Evolutionary conservation across 2,329 filamentous ascomycete species (phyloP).

Genomic region (Venturia aucupariae): DNA sequence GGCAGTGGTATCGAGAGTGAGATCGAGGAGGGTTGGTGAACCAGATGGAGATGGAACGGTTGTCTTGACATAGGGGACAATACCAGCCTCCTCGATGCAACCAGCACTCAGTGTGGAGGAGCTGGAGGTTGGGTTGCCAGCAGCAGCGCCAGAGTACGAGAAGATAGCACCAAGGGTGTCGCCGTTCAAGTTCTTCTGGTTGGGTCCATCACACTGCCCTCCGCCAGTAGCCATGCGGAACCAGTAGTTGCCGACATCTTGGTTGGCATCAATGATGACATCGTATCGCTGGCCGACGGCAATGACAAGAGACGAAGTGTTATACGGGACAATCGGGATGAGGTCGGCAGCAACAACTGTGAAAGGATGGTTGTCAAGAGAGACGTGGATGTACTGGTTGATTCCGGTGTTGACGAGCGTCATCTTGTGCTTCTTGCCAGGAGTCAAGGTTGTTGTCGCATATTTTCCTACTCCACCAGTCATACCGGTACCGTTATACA

Average conservation of each 20-base stretch:
- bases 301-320: constrained; percentile 18
- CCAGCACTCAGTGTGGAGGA: constrained; percentile 6
- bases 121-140: constrained; percentile 12
- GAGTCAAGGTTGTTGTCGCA: constrained; percentile 18
- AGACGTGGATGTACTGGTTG: constrained; percentile 35
- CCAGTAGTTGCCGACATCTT: constrained; percentile 26
- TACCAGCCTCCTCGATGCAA: constrained; percentile 8
- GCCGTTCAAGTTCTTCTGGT: not conserved
- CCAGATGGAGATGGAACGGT: constrained; percentile 9
- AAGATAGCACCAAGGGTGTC: constrained; percentile 14
- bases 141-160: constrained; percentile 3
- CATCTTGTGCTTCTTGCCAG: constrained; percentile 35
- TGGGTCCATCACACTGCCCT: constrained; percentile 14
- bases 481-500: constrained; percentile 14
- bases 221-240: constrained; percentile 21
- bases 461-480: constrained; percentile 19
- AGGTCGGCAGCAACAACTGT: constrained; percentile 30
- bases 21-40: constrained; percentile 8
- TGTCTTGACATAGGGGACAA: not conserved
- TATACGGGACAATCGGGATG: constrained; percentile 27
- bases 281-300: constrained; percentile 31
- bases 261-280: constrained; percentile 31
- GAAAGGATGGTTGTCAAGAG: constrained; percentile 26
- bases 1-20: constrained; percentile 22
- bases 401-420: constrained; percentile 38